Evolutionary conservation across 257 asterid species (phyloP).

Genomic region (Asclepias syriaca): DNA sequence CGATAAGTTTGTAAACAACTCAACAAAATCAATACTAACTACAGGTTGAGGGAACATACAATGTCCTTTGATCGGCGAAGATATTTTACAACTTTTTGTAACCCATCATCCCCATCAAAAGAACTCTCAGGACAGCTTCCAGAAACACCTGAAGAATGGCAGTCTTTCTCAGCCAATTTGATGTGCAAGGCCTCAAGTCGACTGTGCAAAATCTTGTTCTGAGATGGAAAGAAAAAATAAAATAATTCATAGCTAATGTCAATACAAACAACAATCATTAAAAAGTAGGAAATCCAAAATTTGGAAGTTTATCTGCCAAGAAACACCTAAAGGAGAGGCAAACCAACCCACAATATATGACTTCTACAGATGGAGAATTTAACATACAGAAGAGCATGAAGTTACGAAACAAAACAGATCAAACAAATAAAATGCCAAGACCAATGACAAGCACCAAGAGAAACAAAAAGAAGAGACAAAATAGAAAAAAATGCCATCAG

Average conservation of each 20-base stretch:
- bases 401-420: not conserved
- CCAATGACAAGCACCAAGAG: not conserved
- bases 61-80: slow-evolving; percentile 90
- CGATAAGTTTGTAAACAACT: not conserved
- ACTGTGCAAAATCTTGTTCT: slow-evolving; percentile 77
- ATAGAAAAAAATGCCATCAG: not conserved
- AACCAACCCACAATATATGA: not conserved
- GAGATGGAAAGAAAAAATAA: not conserved
- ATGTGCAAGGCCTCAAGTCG: slow-evolving; percentile 86
- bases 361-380: not conserved
- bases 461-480: not conserved
- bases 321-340: not conserved
- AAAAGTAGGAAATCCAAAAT: not conserved
- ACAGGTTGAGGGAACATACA: slow-evolving; percentile 20
- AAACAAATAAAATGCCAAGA: not conserved
- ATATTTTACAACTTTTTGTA: slow-evolving; percentile 74
- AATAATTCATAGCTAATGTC: not conserved
- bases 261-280: not conserved
- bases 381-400: not conserved
- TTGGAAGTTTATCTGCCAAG: not conserved
- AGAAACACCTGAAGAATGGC: slow-evolving; percentile 39
- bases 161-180: slow-evolving; percentile 75
- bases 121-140: slow-evolving; percentile 46
- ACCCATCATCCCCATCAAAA: slow-evolving; percentile 57
- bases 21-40: not conserved